Percentiles rank a stretch among this genome's conserved stretches.
phyloP scores from a whole-genome alignment of 768 basidiomycete species.

The Phlebiopsis gigantea region DNA sequence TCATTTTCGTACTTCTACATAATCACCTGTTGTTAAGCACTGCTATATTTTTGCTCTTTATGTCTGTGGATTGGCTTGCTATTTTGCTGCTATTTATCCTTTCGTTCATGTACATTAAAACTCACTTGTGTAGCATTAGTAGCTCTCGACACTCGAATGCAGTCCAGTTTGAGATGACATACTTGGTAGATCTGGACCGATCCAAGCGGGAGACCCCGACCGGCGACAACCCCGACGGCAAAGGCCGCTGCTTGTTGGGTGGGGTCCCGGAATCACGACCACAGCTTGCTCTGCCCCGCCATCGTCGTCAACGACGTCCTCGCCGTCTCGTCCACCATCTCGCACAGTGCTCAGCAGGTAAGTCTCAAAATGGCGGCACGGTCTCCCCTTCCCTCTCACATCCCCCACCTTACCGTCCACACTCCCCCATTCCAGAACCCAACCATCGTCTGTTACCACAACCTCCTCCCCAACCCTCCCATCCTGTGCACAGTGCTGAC shows the following conservation, averaged over 20 bases:
- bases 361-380: slow-evolving; percentile 14
- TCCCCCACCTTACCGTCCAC: slow-evolving; percentile 24
- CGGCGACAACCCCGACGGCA: slow-evolving; percentile 2
- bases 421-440: slow-evolving; percentile 22
- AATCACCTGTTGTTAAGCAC: background rate
- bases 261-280: background rate
- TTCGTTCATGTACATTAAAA: background rate
- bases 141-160: background rate
- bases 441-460: slow-evolving; percentile 17
- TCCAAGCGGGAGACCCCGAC: background rate
- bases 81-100: background rate
- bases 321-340: background rate
- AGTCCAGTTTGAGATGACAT: background rate
- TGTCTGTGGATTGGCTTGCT: background rate
- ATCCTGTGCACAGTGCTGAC: slow-evolving; percentile 23
- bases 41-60: background rate
- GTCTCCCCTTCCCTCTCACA: slow-evolving; percentile 15
- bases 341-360: slow-evolving; percentile 8
- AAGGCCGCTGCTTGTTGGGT: background rate
- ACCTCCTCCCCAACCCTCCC: slow-evolving; percentile 15
- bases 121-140: background rate
- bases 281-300: slow-evolving; percentile 4
- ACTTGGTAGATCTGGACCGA: background rate
- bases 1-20: background rate
- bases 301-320: background rate